Evolutionary conservation across 768 basidiomycete species (phyloP).

Genomic region (Agaricus blazei): DNA sequence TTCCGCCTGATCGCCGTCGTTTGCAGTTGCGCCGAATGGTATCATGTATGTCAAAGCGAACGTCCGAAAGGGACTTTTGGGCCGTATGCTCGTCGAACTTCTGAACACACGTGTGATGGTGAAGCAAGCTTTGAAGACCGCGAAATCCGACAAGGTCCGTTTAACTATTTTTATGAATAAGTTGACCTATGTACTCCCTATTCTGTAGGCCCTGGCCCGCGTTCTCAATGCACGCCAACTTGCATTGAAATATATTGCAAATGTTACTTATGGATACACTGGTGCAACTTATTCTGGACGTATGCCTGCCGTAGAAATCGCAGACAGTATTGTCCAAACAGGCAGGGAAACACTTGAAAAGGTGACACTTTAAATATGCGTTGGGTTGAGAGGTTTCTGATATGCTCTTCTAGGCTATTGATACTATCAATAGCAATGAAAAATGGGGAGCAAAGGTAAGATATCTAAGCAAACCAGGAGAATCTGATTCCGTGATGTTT

Average conservation of each 20-base stretch:
- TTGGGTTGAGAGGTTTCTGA: not conserved
- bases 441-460: conserved; percentile 80
- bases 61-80: conserved; percentile 80
- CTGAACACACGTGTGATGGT: conserved; percentile 97
- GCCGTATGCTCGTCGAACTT: conserved; percentile 88
- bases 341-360: conserved; percentile 95
- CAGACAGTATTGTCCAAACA: conserved; percentile 96
- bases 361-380: conserved; percentile 34
- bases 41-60: conserved; percentile 87
- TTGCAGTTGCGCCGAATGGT: conserved; percentile 87
- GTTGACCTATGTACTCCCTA: not conserved
- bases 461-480: not conserved
- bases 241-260: conserved; percentile 89
- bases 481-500: not conserved
- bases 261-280: conserved; percentile 96
- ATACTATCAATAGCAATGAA: conserved; percentile 62
- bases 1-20: not conserved
- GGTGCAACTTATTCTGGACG: conserved; percentile 91
- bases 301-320: conserved; percentile 98
- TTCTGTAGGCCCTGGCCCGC: conserved; percentile 56
- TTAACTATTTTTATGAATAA: not conserved
- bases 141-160: conserved; percentile 66
- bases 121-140: conserved; percentile 90
- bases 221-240: conserved; percentile 90
- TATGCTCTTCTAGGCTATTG: conserved; percentile 59